Percentiles rank a stretch among this genome's conserved stretches.
phyloP scores from a whole-genome alignment of 257 asterid genomes.

The Solanum chmielewskii region DNA sequence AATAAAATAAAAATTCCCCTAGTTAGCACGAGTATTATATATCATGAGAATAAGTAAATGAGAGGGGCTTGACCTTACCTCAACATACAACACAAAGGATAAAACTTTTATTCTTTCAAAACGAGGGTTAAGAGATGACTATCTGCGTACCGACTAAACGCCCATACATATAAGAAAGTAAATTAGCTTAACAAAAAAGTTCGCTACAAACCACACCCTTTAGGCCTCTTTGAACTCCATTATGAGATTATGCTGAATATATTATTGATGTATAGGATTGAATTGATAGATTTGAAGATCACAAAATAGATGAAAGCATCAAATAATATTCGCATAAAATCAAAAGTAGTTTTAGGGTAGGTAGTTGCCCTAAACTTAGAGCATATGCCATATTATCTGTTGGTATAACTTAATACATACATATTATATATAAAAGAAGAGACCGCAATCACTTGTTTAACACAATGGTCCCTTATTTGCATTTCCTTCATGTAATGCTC shows the following conservation, averaged over 20 bases:
- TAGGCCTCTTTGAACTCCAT: too few species aligned
- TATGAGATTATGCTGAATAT: neutral
- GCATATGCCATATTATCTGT: neutral
- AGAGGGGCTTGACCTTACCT: neutral
- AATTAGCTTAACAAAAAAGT: too few species aligned
- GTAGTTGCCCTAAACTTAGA: neutral
- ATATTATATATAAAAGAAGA: neutral
- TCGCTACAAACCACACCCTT: neutral
- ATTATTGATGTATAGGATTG: neutral
- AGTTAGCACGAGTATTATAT: neutral
- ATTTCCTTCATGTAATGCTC: neutral
- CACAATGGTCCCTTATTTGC: neutral
- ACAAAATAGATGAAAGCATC: neutral
- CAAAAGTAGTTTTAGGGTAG: neutral
- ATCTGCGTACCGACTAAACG: too few species aligned
- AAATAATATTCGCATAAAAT: neutral
- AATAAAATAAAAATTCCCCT: neutral
- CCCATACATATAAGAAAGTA: too few species aligned
- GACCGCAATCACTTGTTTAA: neutral
- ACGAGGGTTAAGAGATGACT: too few species aligned
- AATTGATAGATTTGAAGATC: neutral
- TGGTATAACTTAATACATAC: neutral
- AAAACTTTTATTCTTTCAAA: neutral
- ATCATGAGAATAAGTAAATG: neutral
- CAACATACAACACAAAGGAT: neutral